A percentile compares a stretch with the other conserved stretches of the same genome.
phyloP scores from a whole-genome alignment of 2,329 filamentous ascomycete genomes.

The Chaetomium strumarium region DNA sequence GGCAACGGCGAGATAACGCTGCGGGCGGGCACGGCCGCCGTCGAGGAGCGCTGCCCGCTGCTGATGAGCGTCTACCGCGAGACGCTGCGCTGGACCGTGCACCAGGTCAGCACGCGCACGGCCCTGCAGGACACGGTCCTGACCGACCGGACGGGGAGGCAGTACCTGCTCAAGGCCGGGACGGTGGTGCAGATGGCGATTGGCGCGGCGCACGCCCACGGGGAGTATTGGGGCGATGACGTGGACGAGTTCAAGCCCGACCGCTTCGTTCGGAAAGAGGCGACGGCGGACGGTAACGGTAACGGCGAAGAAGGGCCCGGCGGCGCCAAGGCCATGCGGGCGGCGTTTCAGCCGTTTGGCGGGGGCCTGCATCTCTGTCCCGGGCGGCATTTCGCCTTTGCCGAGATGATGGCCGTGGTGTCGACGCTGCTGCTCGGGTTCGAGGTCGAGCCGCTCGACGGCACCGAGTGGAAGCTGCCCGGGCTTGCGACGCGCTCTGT shows the following conservation, averaged over 20 bases:
- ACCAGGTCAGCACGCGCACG: conserved; percentile 32
- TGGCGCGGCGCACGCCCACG: conserved; percentile 1
- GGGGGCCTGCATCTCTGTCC: conserved; percentile 19
- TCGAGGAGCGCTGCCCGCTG: conserved; percentile 15
- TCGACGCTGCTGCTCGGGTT: conserved; percentile 14
- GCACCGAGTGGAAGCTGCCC: conserved; percentile 10
- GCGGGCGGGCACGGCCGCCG: background rate
- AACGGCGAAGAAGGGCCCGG: background rate
- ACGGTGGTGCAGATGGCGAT: conserved; percentile 14
- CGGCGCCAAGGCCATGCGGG: conserved; percentile 3
- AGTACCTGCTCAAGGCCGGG: conserved; percentile 22
- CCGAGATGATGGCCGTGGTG: conserved; percentile 18
- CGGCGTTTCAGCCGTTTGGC: conserved; percentile 15
- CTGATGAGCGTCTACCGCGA: conserved; percentile 25
- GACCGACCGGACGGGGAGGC: conserved; percentile 12
- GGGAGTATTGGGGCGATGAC: conserved; percentile 47
- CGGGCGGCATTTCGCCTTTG: conserved; percentile 15
- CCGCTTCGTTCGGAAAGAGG: conserved; percentile 45
- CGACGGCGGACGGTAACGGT: too few species aligned
- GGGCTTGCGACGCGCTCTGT: conserved; percentile 4
- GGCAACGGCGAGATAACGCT: background rate
- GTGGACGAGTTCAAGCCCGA: conserved; percentile 50
- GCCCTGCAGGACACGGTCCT: conserved; percentile 31
- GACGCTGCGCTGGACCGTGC: conserved; percentile 30
- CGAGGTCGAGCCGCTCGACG: conserved; percentile 13